These are phyloP conservation scores for Porphyra umbilicalis DNA, from an alignment of 31 red algal genomes.

Conservation along the genomic window DNA sequence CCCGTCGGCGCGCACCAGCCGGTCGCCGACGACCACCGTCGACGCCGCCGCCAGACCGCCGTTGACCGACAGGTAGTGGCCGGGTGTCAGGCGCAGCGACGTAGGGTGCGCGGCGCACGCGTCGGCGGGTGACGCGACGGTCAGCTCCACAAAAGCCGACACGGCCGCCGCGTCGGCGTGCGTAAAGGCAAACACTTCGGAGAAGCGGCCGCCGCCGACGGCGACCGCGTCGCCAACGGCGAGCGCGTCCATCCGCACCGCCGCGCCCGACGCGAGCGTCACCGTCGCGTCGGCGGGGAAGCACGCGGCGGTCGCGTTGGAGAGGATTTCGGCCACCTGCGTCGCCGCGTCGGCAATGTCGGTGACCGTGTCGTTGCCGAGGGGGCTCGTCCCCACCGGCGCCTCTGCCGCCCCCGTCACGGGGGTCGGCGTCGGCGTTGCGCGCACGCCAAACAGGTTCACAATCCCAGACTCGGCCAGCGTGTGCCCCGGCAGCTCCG, in stretches of 20 bases:
- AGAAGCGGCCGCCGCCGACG: slow-evolving; percentile 34
- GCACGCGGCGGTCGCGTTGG: no score
- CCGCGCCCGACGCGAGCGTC: slow-evolving; percentile 38
- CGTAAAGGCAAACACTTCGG: slow-evolving; percentile 70
- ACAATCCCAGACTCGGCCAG: neutral
- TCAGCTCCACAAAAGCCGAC: slow-evolving; percentile 44
- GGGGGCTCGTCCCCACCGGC: no score
- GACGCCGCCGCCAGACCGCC: slow-evolving; percentile 21
- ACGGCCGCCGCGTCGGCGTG: slow-evolving; percentile 29
- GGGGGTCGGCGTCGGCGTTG: neutral
- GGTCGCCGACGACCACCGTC: slow-evolving; percentile 14
- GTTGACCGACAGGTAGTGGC: slow-evolving; percentile 32
- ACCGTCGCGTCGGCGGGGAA: slow-evolving; percentile 70
- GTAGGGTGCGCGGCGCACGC: no score
- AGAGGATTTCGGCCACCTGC: no score
- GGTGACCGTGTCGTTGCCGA: no score
- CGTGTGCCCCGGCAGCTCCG: neutral
- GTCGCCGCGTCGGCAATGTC: no score
- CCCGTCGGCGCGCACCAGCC: slow-evolving; percentile 4
- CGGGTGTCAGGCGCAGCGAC: slow-evolving; percentile 20
- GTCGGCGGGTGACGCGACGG: slow-evolving; percentile 13
- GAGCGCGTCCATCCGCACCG: slow-evolving; percentile 31
- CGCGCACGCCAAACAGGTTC: neutral
- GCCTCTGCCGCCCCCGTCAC: neutral
- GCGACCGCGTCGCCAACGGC: slow-evolving; percentile 63